Conservation (phyloP, 805 yeast genomes). For the Cyberlindnera suaveolens region DNA sequence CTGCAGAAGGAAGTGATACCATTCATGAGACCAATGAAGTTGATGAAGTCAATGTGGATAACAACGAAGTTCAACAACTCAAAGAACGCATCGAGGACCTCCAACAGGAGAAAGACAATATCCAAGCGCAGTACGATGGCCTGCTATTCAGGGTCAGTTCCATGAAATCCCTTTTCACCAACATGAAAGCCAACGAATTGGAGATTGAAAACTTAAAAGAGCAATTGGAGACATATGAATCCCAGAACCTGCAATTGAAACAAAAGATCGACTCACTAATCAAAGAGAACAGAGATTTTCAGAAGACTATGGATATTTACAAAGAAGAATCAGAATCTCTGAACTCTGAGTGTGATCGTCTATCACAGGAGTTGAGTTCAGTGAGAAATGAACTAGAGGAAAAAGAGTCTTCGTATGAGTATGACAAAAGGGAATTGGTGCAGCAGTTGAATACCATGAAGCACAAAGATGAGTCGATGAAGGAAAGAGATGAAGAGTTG, state of each 20-base stretch:
- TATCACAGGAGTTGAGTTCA: conserved; percentile 33
- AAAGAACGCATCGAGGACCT: conserved; percentile 28
- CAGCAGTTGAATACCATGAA: not conserved
- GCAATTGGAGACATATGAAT: conserved; percentile 41
- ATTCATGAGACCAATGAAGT: not conserved
- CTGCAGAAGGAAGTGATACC: too few relatives aligned
- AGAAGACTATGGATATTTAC: conserved; percentile 28
- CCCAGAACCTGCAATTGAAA: conserved; percentile 32
- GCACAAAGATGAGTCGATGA: conserved; percentile 24
- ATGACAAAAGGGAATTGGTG: conserved; percentile 1
- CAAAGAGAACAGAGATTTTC: conserved; percentile 28
- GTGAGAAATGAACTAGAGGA: conserved; percentile 33
- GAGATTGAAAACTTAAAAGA: conserved; percentile 53
- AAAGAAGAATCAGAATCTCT: conserved; percentile 39
- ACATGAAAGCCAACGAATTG: conserved; percentile 64
- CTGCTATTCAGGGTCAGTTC: conserved; percentile 57
- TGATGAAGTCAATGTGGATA: not conserved
- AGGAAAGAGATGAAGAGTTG: conserved; percentile 31
- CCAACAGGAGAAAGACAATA: conserved; percentile 48
- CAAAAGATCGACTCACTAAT: conserved; percentile 27
- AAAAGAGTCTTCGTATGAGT: conserved; percentile 2
- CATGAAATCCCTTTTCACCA: conserved; percentile 66
- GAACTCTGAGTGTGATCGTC: conserved; percentile 49
- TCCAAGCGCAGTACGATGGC: conserved; percentile 54
- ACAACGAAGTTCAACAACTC: conserved; percentile 15